Conservation (phyloP, 768 basidiomycete genomes). For the Trametes cinnabarina region DNA sequence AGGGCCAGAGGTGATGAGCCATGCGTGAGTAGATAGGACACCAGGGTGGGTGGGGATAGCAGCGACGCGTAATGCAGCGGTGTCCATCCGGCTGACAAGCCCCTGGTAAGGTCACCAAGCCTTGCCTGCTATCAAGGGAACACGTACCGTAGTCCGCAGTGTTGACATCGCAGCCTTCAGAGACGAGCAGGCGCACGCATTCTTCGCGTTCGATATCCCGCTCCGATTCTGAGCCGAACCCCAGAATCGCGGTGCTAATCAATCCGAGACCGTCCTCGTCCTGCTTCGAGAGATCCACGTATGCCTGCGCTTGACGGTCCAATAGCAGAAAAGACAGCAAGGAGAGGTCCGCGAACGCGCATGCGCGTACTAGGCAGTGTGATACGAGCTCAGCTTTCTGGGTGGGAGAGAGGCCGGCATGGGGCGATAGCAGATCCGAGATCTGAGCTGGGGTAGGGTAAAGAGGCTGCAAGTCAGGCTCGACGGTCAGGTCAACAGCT, state of each 20-base stretch:
- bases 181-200: constrained; percentile 74
- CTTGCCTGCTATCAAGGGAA: not conserved
- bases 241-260: constrained; percentile 74
- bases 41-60: constrained; percentile 82
- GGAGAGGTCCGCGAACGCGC: constrained; percentile 72
- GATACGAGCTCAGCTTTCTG: constrained; percentile 70
- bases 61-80: constrained; percentile 91
- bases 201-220: constrained; percentile 90
- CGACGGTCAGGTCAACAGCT: constrained; percentile 59
- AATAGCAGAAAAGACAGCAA: constrained; percentile 70
- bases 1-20: constrained; percentile 80
- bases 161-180: constrained; percentile 70
- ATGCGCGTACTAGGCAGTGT: constrained; percentile 74
- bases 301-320: constrained; percentile 63
- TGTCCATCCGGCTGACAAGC: constrained; percentile 81
- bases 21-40: constrained; percentile 90
- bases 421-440: constrained; percentile 57
- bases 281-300: constrained; percentile 63
- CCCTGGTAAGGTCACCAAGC: not conserved
- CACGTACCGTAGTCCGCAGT: constrained; percentile 60
- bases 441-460: constrained; percentile 68
- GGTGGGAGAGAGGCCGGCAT: constrained; percentile 63
- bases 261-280: constrained; percentile 88
- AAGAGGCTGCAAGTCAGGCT: constrained; percentile 78
- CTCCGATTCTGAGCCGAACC: constrained; percentile 79